These are phyloP conservation scores for Gliomastix tumulicola DNA, from an alignment of 2,329 filamentous ascomycete species.

Conservation along the genomic window DNA sequence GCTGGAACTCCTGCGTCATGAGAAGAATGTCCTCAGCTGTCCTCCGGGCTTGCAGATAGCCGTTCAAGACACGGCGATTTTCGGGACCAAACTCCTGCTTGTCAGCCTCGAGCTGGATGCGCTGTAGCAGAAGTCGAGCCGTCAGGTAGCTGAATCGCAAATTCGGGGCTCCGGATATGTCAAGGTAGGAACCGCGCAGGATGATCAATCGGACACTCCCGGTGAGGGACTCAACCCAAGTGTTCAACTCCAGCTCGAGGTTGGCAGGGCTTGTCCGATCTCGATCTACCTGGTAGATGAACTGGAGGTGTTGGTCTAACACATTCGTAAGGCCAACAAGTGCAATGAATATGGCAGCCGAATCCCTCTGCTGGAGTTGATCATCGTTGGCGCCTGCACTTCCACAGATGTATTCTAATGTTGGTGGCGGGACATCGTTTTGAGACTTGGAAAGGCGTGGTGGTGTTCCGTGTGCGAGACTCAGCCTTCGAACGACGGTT, in stretches of 20 bases:
- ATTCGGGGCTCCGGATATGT: constrained; percentile 38
- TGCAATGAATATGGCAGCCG: constrained; percentile 33
- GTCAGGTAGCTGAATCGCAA: constrained; percentile 43
- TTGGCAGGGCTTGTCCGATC: constrained; percentile 14
- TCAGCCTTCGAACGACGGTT: no score
- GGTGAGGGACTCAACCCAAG: constrained; percentile 35
- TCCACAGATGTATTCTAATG: constrained; percentile 22
- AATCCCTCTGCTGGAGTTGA: constrained; percentile 11
- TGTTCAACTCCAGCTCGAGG: constrained; percentile 28
- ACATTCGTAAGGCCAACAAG: constrained; percentile 35
- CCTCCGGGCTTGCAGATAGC: constrained; percentile 32
- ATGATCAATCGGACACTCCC: constrained; percentile 29
- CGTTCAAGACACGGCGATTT: constrained; percentile 15
- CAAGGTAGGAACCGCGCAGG: constrained; percentile 30
- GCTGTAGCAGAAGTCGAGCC: constrained; percentile 35
- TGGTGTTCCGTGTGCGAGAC: constrained; percentile 45
- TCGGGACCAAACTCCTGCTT: constrained; percentile 14
- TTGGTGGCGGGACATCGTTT: constrained; percentile 40
- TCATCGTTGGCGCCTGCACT: constrained; percentile 7
- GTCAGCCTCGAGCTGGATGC: constrained; percentile 36
- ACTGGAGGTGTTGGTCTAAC: constrained; percentile 18
- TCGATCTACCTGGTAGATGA: constrained; percentile 25
- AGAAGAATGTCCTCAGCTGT: constrained; percentile 42
- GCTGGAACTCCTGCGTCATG: constrained; percentile 35
- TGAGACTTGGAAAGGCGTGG: constrained; percentile 35